Evolutionary conservation across 305 asterid species (phyloP), one percentile per base, ranked within the genome.

Genomic region (Petunia hybrid): DNA sequence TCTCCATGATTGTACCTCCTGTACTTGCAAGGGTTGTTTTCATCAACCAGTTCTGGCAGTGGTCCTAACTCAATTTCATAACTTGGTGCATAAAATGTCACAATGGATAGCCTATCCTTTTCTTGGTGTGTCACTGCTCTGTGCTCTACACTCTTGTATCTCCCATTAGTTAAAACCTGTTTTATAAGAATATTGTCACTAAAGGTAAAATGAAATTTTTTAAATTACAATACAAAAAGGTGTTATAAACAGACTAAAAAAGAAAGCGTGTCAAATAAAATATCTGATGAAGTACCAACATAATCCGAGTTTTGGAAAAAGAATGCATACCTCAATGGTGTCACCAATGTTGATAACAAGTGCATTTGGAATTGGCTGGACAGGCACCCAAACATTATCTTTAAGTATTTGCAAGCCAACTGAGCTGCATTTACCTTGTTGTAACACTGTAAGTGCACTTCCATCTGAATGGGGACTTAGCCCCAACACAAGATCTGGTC

Each of bases 391-490:
- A 38, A 66, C 74, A 40, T 79, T 78, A 76, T 92, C 90, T 86
- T 94, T 93, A 1, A 91, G 86, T 80, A 96, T 90, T 51, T 96
- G 99, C n/a, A 96, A 98, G n/a, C 99, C 99, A 84, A 92, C 91
- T 13, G 97, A 80, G 77, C 81, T 88, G 61, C 89, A 90, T 76
- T 82, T 91, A 13, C 93, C 95, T 78, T 96, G 97, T 81, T 96
- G 99, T 9, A 94, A 77, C 48, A 94, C 97, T 22, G 99, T 94
- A 4, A 96, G 90, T 38, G 98, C 99, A 92, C 99, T 96, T 79
- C 99, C 98, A 87, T 96, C 99, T n/a, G 98, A 96, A 81, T 96
- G 99, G 73, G 98, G 98, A 87, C 99, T 96, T 65, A 96, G 65
- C 2, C 99, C 98, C 69, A 92, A 76, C 53, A 94, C 98, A 57